Percentiles rank a stretch among this genome's conserved stretches.
Conservation (phyloP, 805 yeast genomes). For the Nakazawaea populi region DNA sequence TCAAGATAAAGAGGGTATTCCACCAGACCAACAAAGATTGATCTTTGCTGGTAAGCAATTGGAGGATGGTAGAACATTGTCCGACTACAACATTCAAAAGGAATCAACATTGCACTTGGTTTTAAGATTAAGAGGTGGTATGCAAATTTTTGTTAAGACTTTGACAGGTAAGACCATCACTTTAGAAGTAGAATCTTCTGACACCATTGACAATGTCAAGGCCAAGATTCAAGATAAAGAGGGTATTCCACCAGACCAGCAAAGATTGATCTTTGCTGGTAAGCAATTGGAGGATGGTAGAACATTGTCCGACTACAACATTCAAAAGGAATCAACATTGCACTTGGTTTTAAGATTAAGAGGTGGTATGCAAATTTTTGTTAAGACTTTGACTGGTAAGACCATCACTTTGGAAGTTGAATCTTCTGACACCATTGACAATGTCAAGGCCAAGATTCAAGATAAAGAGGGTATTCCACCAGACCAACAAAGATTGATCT, state of each 20-base stretch:
- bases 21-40: conserved; percentile 40
- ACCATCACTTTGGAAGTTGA: conserved; percentile 90
- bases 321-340: conserved; percentile 21
- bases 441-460: conserved; percentile 93
- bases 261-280: conserved; percentile 47
- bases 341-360: conserved; percentile 83
- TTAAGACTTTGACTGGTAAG: conserved; percentile 56
- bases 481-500: conserved; percentile 94
- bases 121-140: conserved; percentile 20
- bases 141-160: too few relatives aligned
- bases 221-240: conserved; percentile 98
- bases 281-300: too few relatives aligned
- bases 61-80: conserved; percentile 82
- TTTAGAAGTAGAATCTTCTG: too few relatives aligned
- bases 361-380: conserved; percentile 72
- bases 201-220: conserved; percentile 59
- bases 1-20: conserved; percentile 38
- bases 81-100: conserved; percentile 63
- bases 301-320: too few relatives aligned
- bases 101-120: conserved; percentile 35
- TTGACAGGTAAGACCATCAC: too few relatives aligned
- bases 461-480: conserved; percentile 98
- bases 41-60: conserved; percentile 43
- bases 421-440: conserved; percentile 96
- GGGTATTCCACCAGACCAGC: conserved; percentile 99